Conservation (phyloP, 805 yeast species). For the Yueomyces sinensis region DNA sequence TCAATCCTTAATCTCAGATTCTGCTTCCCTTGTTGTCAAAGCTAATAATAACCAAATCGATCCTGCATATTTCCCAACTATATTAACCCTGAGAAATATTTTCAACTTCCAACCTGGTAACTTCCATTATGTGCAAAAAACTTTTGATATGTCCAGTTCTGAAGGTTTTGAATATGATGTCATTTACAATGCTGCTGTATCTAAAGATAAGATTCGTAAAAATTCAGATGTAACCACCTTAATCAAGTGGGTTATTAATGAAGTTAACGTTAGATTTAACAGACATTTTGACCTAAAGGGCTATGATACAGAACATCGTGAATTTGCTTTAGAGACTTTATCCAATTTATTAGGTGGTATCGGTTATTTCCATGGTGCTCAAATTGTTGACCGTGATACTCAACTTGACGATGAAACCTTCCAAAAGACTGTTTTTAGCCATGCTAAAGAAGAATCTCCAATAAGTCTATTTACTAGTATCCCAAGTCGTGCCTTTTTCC, state of each 20-base stretch:
- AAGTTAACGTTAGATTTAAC: conserved; percentile 32
- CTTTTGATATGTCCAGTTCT: conserved; percentile 42
- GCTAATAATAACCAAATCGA: conserved; percentile 9
- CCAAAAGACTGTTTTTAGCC: conserved; percentile 33
- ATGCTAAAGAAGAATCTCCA: conserved; percentile 63
- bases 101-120: conserved; percentile 52
- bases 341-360: conserved; percentile 85
- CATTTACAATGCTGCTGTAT: conserved; percentile 35
- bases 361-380: conserved; percentile 77
- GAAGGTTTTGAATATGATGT: conserved; percentile 56
- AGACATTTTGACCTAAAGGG: conserved; percentile 33
- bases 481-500: conserved; percentile 89
- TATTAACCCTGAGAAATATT: conserved; percentile 43
- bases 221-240: conserved; percentile 10
- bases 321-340: conserved; percentile 65
- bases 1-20: conserved; percentile 54
- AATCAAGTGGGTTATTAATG: conserved; percentile 11
- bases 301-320: conserved; percentile 27
- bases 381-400: conserved; percentile 63
- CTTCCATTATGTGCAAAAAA: conserved; percentile 65
- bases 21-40: conserved; percentile 33
- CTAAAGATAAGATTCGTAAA: conserved; percentile 27
- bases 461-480: conserved; percentile 65
- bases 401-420: conserved; percentile 58
- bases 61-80: conserved; percentile 26